Conservation (phyloP, 2,329 filamentous ascomycete genomes). For the Paracorniculantispora psalliotae region DNA sequence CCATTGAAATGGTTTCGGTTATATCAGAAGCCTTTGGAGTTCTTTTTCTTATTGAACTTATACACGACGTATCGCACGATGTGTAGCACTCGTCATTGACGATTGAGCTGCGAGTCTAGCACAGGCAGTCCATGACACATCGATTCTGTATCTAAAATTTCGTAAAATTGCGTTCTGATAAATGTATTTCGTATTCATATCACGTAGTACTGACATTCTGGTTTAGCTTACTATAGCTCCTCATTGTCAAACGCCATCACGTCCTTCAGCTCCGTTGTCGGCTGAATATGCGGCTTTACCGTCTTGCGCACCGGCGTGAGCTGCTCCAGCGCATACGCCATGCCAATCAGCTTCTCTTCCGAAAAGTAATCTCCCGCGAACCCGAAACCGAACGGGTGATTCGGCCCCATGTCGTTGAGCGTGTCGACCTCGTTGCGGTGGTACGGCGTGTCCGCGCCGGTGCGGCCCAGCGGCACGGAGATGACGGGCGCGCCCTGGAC, state of each 20-base stretch:
- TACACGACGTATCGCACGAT: no score
- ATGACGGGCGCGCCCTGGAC: conserved; percentile 56
- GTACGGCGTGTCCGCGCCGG: conserved; percentile 43
- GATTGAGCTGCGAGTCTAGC: no score
- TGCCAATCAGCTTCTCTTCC: conserved; percentile 57
- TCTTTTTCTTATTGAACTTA: no score
- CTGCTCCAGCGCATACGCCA: conserved; percentile 67
- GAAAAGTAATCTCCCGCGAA: conserved; percentile 59
- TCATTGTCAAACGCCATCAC: conserved; percentile 12
- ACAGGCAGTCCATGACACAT: no score
- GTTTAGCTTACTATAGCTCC: not conserved
- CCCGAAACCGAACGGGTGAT: conserved; percentile 55
- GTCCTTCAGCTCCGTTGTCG: conserved; percentile 27
- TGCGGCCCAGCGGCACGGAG: conserved; percentile 59
- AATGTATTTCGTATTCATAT: no score
- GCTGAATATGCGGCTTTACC: conserved; percentile 26
- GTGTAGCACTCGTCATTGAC: no score
- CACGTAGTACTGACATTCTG: no score
- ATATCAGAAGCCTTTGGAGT: no score
- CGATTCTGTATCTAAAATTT: not conserved
- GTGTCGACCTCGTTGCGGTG: conserved; percentile 40
- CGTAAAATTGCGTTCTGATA: not conserved
- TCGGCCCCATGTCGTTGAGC: conserved; percentile 49
- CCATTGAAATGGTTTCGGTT: no score
- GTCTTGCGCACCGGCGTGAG: conserved; percentile 32